Evolutionary conservation across 352 stramenopile species (phyloP), one percentile per base, ranked within the genome.

Genomic region (Pythium rhizo-oryzae): DNA sequence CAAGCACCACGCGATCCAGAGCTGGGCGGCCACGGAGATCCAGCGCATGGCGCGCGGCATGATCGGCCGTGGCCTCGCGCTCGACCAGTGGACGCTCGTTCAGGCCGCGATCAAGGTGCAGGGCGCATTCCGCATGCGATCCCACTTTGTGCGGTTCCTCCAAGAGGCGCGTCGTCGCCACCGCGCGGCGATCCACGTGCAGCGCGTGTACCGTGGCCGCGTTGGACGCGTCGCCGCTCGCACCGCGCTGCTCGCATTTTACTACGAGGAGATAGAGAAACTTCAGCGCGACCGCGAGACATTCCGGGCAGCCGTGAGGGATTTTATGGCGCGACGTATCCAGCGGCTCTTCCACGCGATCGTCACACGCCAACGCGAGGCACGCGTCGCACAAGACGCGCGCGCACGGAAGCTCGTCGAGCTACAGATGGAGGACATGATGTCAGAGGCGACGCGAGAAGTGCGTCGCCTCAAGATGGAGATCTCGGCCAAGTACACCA

Each of bases 191-290:
- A 85, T 91, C 15, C 78, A 74, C 30, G 73, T 92, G 15, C 84
- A 90, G 65, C 78, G 82, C 1, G 70, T 87, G 33, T 93, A 89
- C 62, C 79, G 85, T 23, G 85, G 85, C 16, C 79, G 85, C 6
- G 57, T 80, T 2, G 85, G 76, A 4, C 75, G 85, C 2, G 76
- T 89, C 43, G 41, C 53, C 30, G 74, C 77, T 8, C 73, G 76
- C 1, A 71, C 79, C 12, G 50, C 9, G 2, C 57, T 93, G 5
- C 37, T 92, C 8, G 65, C 62, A 30, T 66, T 78, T 54, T 93
- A 90, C 69, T 82, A 85, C 62, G 44, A 51, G 9, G 84, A 91
- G 60, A 82, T 91, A 78, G 71, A 76, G 24, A 70, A 69, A 24
- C 69, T 94, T 30, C 76, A 89, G 19, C 47, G 65, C 12, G 77